A percentile compares a stretch with the other conserved stretches of the same genome.
Conservation (phyloP, 352 stramenopile genomes). For the Pythium aphanidermatum region DNA sequence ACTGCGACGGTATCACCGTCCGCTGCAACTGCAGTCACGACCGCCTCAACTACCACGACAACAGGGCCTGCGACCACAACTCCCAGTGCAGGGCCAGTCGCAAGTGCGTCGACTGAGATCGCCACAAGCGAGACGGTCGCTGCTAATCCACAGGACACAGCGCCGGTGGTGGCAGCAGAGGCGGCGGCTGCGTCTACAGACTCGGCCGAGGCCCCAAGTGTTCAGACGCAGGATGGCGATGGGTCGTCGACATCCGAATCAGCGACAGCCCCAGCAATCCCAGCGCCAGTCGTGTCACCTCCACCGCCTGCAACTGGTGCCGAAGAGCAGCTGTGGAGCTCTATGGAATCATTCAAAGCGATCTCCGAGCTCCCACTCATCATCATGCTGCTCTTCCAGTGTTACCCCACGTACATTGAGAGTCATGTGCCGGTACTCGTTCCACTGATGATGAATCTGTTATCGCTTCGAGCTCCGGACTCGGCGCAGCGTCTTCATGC, state of each 20-base stretch:
- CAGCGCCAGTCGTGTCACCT: neutral
- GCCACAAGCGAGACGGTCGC: no score
- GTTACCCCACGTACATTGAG: conserved; percentile 96
- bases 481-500: conserved; percentile 49
- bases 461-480: conserved; percentile 82
- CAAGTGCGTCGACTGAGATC: no score
- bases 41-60: conserved; percentile 1
- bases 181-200: no score
- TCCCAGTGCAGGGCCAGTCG: neutral
- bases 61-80: neutral
- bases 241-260: neutral
- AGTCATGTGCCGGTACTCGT: conserved; percentile 94
- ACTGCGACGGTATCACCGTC: conserved; percentile 15
- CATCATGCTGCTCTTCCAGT: conserved; percentile 98
- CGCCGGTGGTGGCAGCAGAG: no score
- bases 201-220: no score
- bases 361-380: conserved; percentile 97
- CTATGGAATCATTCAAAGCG: conserved; percentile 92
- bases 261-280: neutral
- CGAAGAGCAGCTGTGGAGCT: conserved; percentile 62
- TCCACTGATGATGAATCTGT: conserved; percentile 95
- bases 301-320: neutral
- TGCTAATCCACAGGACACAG: no score
- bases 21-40: conserved; percentile 11
- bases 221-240: neutral